Conservation (phyloP, 805 yeast species). For the Sugiyamaella chiloensis region DNA sequence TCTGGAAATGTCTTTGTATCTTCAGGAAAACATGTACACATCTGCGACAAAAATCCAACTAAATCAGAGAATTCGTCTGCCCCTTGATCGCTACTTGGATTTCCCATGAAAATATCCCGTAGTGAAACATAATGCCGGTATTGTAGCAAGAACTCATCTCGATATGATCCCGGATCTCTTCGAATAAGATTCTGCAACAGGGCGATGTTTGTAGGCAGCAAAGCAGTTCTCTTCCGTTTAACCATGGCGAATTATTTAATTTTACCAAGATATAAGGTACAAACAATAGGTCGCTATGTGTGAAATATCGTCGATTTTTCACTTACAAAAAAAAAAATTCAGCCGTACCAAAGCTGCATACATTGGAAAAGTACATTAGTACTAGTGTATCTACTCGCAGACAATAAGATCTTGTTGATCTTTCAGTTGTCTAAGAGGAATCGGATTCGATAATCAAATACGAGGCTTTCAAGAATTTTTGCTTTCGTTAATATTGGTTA, state of each 20-base stretch:
- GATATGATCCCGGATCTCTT: constrained; percentile 86
- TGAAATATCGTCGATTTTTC: too few species aligned
- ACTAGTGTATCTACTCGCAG: too few species aligned
- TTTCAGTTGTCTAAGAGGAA: too few species aligned
- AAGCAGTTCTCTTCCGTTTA: constrained; percentile 85
- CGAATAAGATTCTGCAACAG: constrained; percentile 87
- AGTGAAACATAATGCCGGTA: constrained; percentile 88
- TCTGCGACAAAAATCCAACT: constrained; percentile 89
- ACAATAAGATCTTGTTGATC: too few species aligned
- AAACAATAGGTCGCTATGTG: too few species aligned
- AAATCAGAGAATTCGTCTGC: constrained; percentile 74
- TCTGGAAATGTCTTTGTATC: constrained; percentile 83
- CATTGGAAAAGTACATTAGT: too few species aligned
- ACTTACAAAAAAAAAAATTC: background rate
- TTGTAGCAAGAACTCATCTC: constrained; percentile 91
- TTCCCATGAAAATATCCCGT: constrained; percentile 78
- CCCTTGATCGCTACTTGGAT: constrained; percentile 59
- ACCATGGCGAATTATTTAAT: constrained; percentile 59
- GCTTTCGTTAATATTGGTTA: too few species aligned
- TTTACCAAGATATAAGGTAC: too few species aligned
- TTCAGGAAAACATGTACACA: constrained; percentile 82
- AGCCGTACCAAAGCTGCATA: too few species aligned
- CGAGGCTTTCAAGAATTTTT: too few species aligned
- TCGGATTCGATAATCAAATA: too few species aligned
- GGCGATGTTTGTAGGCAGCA: constrained; percentile 88